phyloP scores from a whole-genome alignment of 768 basidiomycete genomes.

The Termitomyces sp. region DNA sequence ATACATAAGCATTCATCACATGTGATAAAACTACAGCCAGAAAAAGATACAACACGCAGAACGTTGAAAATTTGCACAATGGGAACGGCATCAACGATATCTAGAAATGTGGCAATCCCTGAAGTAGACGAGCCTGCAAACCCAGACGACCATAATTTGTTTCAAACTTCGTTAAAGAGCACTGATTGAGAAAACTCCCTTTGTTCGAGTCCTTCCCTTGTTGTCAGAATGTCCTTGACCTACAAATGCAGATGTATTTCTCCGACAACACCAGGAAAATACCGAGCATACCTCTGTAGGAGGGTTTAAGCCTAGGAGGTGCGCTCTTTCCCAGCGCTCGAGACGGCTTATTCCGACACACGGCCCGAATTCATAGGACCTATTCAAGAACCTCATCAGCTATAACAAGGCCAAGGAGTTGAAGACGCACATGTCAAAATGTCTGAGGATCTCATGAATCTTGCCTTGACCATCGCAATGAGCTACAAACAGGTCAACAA shows the following conservation, averaged over 20 bases:
- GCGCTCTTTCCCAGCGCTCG: conserved; percentile 84
- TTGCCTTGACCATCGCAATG: conserved; percentile 57
- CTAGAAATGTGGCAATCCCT: not conserved
- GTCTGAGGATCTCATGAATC: conserved; percentile 67
- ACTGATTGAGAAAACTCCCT: conserved; percentile 55
- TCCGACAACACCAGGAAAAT: not conserved
- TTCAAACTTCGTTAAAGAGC: conserved; percentile 43
- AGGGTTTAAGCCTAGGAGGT: conserved; percentile 72
- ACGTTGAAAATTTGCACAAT: not conserved
- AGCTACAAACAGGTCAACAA: conserved; percentile 36
- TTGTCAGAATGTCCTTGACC: conserved; percentile 76
- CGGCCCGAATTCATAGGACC: conserved; percentile 77
- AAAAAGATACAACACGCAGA: not conserved
- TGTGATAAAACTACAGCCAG: not conserved
- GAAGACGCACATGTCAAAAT: conserved; percentile 65
- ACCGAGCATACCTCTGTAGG: conserved; percentile 57
- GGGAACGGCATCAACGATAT: not conserved
- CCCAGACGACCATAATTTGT: not conserved
- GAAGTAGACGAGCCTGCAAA: not conserved
- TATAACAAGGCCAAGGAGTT: not conserved
- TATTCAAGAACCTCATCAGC: conserved; percentile 20
- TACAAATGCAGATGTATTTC: conserved; percentile 22
- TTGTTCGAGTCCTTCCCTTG: conserved; percentile 55
- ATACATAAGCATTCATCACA: not conserved
- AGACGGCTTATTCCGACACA: conserved; percentile 76